Base-by-base conservation (phyloP, 805 yeast species). In the Wickerhamiella kurtzmanii region DNA sequence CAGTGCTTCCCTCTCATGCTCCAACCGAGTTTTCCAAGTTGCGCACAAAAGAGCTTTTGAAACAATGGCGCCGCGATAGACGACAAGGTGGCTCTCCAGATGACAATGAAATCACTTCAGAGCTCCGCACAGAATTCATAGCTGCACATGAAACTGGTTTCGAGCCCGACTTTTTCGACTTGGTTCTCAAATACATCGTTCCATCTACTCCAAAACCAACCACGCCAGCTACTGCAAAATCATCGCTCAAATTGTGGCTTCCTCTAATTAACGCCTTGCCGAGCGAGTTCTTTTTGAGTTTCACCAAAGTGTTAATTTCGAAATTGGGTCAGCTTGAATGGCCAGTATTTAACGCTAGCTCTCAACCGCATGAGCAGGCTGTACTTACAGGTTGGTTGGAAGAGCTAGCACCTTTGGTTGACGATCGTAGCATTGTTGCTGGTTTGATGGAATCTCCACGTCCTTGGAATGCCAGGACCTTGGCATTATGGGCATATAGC, bases 61-160 rank as follows among this genome's bases (percentile, higher is more conserved):
- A 75, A 50, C 59, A 56, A 3, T 75, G 73, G 62, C 71, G 78
- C 55, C 68, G 74, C 45, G 60, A 75, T 9, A 60, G 82, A 35
- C 70, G 74, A 50, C 62, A 64, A 21, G 67, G 75, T 49, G 56
- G 75, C 22, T 61, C 60, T 9, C 41, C 3, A 2, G 46, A 47
- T 3, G 45, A 53, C 0, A 32, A 28, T 8, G 39, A 13, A 0
- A 47, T 53, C 4, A 45, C 46, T 2, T 11, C 21, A 1, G 39
- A 22, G 22, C 38, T 57, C 3, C 36, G 32, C 5, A n/a, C 37
- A 13, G 43, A 43, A 22, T 25, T 53, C 35, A 37, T 19, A 13
- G 19, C 21, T 16, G 41, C 44, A 35, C 47, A 28, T 22, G 35
- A 25, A 8, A 16, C 22, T 8, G 38, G 35, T 6, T 25, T 25